Percentiles rank a stretch among this genome's conserved stretches.
Evolutionary conservation across 257 asterid species (phyloP).

Genomic region (Solanum chiquidenum): DNA sequence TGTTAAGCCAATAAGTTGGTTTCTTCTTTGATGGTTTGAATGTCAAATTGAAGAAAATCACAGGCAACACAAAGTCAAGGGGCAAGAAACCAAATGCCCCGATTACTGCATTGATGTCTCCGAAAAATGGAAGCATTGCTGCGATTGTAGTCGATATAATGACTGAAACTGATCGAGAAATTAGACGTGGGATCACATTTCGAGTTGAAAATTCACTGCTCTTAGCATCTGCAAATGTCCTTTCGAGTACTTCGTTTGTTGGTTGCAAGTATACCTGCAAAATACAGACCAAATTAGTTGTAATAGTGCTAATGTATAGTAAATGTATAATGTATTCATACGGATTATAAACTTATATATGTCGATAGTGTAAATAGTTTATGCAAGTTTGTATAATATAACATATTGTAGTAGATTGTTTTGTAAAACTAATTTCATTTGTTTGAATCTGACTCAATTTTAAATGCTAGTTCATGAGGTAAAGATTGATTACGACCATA

Average conservation of each 20-base stretch:
- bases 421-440: not conserved
- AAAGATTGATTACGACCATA: not conserved
- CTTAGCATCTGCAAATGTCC: constrained; percentile 50
- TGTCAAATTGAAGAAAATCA: constrained; percentile 67
- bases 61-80: constrained; percentile 80
- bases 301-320: not conserved
- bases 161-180: constrained; percentile 57
- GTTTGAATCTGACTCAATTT: not conserved
- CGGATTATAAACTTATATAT: not conserved
- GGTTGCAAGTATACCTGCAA: constrained; percentile 83
- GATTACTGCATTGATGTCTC: constrained; percentile 64
- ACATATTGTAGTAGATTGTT: not conserved
- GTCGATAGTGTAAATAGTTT: not conserved
- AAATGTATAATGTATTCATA: not conserved
- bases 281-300: not conserved
- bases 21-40: constrained; percentile 61
- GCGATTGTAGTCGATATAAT: constrained; percentile 53
- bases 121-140: constrained; percentile 89
- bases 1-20: constrained; percentile 47
- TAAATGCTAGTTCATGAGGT: not conserved
- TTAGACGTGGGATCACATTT: constrained; percentile 57
- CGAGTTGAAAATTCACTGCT: constrained; percentile 53
- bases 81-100: constrained; percentile 96
- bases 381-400: not conserved
- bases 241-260: constrained; percentile 73